Percentiles rank a stretch among this genome's conserved stretches.
Conservation (phyloP, 495 filamentous ascomycete species). For the Penicillium dipodomyicola region DNA sequence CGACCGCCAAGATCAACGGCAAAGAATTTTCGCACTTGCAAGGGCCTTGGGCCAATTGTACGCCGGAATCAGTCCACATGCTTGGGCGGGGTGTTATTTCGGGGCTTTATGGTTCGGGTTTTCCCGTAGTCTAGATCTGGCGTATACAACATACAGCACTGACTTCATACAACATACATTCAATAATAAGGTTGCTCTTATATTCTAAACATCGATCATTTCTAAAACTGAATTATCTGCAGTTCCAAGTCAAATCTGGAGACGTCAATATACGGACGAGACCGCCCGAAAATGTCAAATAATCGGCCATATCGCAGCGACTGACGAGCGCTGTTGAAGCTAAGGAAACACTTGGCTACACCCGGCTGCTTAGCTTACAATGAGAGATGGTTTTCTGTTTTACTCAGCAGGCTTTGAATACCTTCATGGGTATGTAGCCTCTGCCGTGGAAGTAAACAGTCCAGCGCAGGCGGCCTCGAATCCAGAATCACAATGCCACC, state of each 20-base stretch:
- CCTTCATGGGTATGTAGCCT: neutral
- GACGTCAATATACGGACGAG: too few species aligned
- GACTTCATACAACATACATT: neutral
- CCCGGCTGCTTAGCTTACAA: neutral
- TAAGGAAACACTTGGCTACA: neutral
- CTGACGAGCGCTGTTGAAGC: neutral
- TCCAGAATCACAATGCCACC: neutral
- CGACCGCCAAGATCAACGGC: slow-evolving; percentile 3
- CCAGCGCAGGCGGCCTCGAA: too few species aligned
- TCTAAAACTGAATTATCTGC: neutral
- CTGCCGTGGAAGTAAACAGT: too few species aligned
- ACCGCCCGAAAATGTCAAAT: neutral
- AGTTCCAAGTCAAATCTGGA: neutral
- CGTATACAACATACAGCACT: neutral
- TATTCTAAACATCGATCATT: neutral
- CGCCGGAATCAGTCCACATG: neutral
- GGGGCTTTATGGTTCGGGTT: neutral
- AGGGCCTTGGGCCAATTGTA: neutral
- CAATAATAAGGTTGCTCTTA: neutral
- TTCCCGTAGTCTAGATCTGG: neutral
- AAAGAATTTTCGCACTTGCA: neutral
- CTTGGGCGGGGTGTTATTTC: neutral
- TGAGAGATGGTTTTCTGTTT: neutral
- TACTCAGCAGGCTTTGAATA: neutral
- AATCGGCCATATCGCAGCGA: neutral